A percentile compares a stretch with the other conserved stretches of the same genome.
Conservation (phyloP, 2,329 filamentous ascomycete genomes). For the Curvularia eragrostidis region DNA sequence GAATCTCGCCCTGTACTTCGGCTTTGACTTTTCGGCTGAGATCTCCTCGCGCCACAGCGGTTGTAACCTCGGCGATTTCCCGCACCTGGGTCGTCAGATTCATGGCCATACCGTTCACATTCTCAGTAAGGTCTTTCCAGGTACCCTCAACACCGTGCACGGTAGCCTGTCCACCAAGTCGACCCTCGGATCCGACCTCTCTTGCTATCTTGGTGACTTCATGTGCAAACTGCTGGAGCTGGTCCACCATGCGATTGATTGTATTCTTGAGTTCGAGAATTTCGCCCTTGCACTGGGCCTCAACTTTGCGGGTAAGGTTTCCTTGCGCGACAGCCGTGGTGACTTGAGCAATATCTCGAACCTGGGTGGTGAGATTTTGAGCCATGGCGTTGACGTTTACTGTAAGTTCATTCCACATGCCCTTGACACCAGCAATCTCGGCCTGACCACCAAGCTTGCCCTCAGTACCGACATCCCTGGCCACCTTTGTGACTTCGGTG, state of each 20-base stretch:
- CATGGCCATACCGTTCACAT: constrained; percentile 62
- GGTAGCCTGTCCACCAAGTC: constrained; percentile 59
- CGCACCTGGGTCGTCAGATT: constrained; percentile 60
- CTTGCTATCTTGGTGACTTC: constrained; percentile 61
- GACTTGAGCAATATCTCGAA: constrained; percentile 61
- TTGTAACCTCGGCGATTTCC: constrained; percentile 61
- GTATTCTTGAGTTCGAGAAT: constrained; percentile 60
- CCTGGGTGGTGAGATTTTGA: constrained; percentile 60
- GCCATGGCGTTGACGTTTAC: constrained; percentile 63
- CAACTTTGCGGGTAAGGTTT: constrained; percentile 60
- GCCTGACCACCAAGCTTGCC: constrained; percentile 69
- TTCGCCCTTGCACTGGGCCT: constrained; percentile 60
- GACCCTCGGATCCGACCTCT: constrained; percentile 61
- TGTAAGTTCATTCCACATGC: constrained; percentile 71
- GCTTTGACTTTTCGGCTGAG: constrained; percentile 60
- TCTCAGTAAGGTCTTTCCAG: constrained; percentile 62
- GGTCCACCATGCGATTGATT: constrained; percentile 62
- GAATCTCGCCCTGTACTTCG: constrained; percentile 60
- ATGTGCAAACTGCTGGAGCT: constrained; percentile 60
- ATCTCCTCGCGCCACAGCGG: constrained; percentile 60
- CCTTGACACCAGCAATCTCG: constrained; percentile 69
- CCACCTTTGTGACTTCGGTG: constrained; percentile 69
- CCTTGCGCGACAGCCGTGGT: constrained; percentile 61
- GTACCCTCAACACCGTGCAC: constrained; percentile 61
- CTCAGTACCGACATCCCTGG: constrained; percentile 69